These are phyloP conservation scores for Picochlorum sp. DNA, from an alignment of 139 green algal species.

Conservation along the genomic window DNA sequence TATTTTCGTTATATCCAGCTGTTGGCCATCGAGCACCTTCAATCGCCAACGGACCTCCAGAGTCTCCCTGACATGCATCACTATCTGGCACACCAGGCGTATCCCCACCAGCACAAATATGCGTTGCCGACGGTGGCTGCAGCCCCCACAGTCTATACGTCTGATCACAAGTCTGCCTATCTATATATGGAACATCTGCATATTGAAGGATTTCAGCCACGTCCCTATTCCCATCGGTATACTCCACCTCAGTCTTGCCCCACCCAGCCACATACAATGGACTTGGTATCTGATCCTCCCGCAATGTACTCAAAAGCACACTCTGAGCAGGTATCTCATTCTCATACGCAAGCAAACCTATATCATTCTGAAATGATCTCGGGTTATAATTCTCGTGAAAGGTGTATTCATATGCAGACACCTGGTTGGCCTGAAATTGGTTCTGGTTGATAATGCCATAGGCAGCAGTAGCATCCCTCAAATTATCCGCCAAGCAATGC, in stretches of 20 bases:
- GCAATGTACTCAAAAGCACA: neutral
- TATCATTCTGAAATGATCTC: no score
- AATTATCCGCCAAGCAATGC: no score
- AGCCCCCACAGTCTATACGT: neutral
- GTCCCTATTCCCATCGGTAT: neutral
- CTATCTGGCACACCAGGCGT: neutral
- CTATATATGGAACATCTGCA: neutral
- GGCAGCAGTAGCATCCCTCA: no score
- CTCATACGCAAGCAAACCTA: neutral
- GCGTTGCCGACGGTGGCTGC: neutral
- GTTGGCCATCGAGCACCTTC: conserved; percentile 1
- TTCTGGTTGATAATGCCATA: no score
- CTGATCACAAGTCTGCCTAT: neutral
- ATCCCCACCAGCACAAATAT: neutral
- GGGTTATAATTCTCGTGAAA: no score
- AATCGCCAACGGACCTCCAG: neutral
- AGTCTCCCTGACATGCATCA: neutral
- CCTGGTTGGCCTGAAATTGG: no score
- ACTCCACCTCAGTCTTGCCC: neutral
- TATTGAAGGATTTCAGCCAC: neutral
- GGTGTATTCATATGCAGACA: no score
- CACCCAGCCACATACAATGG: neutral
- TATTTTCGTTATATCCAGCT: conserved; percentile 2
- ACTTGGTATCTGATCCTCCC: neutral
- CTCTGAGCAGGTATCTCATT: neutral